Conservation (phyloP, 257 asterid species). For the Jacaranda copaia region DNA sequence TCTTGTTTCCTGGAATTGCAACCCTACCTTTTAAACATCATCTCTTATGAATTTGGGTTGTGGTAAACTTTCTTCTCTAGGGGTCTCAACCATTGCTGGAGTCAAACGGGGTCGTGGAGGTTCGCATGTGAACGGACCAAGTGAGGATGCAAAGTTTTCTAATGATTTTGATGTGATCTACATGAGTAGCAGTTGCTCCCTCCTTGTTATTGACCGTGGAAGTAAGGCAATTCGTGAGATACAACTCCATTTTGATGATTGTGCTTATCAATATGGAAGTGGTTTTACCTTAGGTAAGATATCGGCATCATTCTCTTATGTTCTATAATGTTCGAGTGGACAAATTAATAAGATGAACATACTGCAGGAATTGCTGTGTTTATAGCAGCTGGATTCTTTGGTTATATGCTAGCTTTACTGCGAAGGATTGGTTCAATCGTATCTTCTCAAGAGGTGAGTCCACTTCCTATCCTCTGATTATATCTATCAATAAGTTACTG, state of each 20-base stretch:
- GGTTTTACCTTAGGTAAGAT: slow-evolving; percentile 62
- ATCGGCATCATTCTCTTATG: slow-evolving; percentile 1
- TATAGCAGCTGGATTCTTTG: slow-evolving; percentile 73
- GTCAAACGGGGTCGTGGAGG: slow-evolving; percentile 66
- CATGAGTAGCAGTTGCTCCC: slow-evolving; percentile 76
- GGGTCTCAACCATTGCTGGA: slow-evolving; percentile 75
- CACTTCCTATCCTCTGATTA: background rate
- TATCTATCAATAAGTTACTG: background rate
- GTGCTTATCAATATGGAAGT: slow-evolving; percentile 75
- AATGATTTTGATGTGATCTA: slow-evolving; percentile 73
- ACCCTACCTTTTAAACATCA: too few relatives aligned
- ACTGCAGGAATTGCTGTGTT: slow-evolving; percentile 64
- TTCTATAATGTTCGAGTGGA: background rate
- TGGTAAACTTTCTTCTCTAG: slow-evolving; percentile 38
- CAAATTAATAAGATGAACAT: slow-evolving; percentile 12
- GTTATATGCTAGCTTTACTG: slow-evolving; percentile 69
- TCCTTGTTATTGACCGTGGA: slow-evolving; percentile 76
- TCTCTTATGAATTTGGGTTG: background rate
- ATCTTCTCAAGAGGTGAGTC: slow-evolving; percentile 59
- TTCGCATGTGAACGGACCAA: slow-evolving; percentile 70
- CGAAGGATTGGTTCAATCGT: slow-evolving; percentile 60
- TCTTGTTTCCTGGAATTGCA: too few relatives aligned
- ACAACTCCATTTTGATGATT: slow-evolving; percentile 70
- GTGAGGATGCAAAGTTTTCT: slow-evolving; percentile 77
- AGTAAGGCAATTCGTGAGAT: slow-evolving; percentile 73